Evolutionary conservation across 495 filamentous ascomycete genomes (phyloP).

Genomic region (Apiosordaria backusii): DNA sequence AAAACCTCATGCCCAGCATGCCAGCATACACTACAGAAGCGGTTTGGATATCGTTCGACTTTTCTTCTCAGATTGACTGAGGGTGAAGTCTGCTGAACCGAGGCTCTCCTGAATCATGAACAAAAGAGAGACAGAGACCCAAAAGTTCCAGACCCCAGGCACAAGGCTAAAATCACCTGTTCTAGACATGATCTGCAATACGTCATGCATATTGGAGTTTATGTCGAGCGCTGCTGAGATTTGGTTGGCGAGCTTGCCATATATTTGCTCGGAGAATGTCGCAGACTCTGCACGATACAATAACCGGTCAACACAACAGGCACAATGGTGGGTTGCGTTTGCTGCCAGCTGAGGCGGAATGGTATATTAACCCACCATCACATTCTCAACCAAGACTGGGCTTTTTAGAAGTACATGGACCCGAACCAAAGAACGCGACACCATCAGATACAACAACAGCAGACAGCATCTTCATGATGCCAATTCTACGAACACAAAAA

Average conservation of each 20-base stretch:
- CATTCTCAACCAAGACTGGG: neutral
- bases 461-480: too few relatives aligned
- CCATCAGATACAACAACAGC: neutral
- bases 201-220: neutral
- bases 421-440: neutral
- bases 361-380: conserved; percentile 11
- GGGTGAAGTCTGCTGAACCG: neutral
- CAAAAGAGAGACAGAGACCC: neutral
- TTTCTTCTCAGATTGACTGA: neutral
- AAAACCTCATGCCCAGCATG: neutral
- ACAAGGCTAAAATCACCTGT: neutral
- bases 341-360: conserved; percentile 7
- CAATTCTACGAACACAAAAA: too few relatives aligned
- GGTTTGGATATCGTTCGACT: neutral
- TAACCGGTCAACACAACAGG: neutral
- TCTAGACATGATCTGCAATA: conserved; percentile 7
- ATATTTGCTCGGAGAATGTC: neutral
- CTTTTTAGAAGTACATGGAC: neutral
- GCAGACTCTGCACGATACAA: neutral
- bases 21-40: neutral
- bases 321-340: neutral
- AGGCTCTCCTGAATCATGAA: neutral
- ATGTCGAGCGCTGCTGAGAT: neutral
- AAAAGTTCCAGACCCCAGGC: neutral
- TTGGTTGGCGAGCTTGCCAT: conserved; percentile 2